Evolutionary conservation across 768 basidiomycete species (phyloP).

Genomic region (Daedalea quercina): DNA sequence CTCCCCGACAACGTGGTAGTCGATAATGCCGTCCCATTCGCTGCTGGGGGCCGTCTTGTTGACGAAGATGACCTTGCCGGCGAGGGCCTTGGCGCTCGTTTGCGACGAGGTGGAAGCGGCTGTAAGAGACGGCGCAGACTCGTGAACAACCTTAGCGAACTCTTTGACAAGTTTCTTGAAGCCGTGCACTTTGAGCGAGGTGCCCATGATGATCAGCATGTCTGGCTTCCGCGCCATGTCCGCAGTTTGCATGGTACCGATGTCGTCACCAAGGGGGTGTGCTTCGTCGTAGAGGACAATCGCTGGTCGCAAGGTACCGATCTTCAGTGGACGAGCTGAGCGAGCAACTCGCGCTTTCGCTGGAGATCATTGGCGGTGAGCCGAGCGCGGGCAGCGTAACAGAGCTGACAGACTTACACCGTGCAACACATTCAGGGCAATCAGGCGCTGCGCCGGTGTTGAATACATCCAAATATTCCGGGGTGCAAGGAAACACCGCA

Average conservation of each 20-base stretch:
- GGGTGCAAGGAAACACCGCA: conserved; percentile 63
- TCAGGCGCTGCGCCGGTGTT: conserved; percentile 66
- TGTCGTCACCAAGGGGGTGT: conserved; percentile 89
- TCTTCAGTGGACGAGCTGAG: conserved; percentile 67
- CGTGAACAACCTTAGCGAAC: conserved; percentile 81
- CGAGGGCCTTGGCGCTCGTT: conserved; percentile 34
- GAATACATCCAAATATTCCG: conserved; percentile 59
- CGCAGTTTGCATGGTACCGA: conserved; percentile 69
- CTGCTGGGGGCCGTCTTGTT: conserved; percentile 81
- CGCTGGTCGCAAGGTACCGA: conserved; percentile 86
- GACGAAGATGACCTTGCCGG: conserved; percentile 80
- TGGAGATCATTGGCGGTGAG: conserved; percentile 17
- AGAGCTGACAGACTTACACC: conserved; percentile 51
- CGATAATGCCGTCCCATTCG: conserved; percentile 90
- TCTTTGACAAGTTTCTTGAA: conserved; percentile 91
- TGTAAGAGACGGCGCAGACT: conserved; percentile 29
- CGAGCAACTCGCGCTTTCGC: conserved; percentile 78
- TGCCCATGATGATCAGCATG: conserved; percentile 94
- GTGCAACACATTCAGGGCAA: conserved; percentile 78
- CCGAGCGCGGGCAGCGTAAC: neutral
- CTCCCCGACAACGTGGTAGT: conserved; percentile 79
- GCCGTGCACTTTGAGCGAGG: conserved; percentile 93
- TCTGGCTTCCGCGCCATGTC: conserved; percentile 83
- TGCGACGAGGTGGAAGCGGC: conserved; percentile 26
- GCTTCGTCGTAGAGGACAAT: conserved; percentile 95